Evolutionary conservation across 73 alveolate genomes (phyloP), one percentile per base, ranked within the genome.

Genomic region (Tetrahymena elliotti): DNA sequence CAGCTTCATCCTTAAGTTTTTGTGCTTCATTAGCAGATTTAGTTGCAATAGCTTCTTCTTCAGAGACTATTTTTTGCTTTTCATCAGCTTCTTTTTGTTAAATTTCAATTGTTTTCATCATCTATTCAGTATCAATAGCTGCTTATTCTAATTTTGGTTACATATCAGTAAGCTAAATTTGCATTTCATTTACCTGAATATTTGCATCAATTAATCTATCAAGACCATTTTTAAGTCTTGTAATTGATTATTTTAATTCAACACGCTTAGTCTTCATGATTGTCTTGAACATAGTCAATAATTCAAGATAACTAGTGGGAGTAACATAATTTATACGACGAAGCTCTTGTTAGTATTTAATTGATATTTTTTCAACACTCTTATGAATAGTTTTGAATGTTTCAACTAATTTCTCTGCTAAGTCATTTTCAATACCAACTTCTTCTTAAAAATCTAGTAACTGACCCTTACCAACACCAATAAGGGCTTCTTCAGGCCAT

Each of bases 401-500:
- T 33, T 96, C 97, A 35, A 97, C 96, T 35, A 97, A 96, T 83
- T 94, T 38, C 1, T 68, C 88, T 33, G 96, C 98, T 68, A 94
- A 93, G 34, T 95, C 96, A 33, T 94, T 96, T n/a, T 96, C 98
- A 1, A 95, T 92, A n/a, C 95, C 96, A 36, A 95, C 84, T 82
- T 53, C 35, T 53, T 94, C 53, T 7, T 95, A 98, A 8, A 95
- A 92, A 31, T 97, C 99, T 33, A 39, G 54, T 5, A 97, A 40
- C 37, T 94, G 53, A 16, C 98, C 97, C 52, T 96, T 92, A 34
- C 97, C 96, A 13, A 96, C 98, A 39, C 97, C 95, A 53, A 83
- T 84, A 35, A 99, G 98, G 8, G 98, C 98, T 53, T 97, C 99
- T 94, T 97, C 99, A n/a, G 99, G 99, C 99, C 99, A 98, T 94